Percentiles rank a stretch among this genome's conserved stretches.
These are phyloP conservation scores for Exserohilum rostratum DNA, from an alignment of 2,329 filamentous ascomycete species.

Conservation along the genomic window DNA sequence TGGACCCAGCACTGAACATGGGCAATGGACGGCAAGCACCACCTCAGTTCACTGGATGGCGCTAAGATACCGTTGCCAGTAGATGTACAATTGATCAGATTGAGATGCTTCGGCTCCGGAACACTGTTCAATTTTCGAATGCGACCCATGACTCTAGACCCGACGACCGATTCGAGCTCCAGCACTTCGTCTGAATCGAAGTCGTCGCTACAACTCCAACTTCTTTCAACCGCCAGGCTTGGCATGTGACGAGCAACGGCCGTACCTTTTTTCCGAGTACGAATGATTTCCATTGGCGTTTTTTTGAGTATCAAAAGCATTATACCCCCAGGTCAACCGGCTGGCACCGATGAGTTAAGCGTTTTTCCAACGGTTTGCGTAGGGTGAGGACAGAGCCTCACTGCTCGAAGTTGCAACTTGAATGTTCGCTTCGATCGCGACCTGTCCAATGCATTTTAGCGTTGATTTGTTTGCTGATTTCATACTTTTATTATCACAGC, in stretches of 20 bases:
- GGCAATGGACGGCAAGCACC: constrained; percentile 29
- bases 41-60: constrained; percentile 27
- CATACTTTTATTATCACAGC: neutral
- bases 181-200: neutral
- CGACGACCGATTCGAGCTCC: neutral
- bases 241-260: constrained; percentile 9
- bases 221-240: neutral
- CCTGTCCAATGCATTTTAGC: constrained; percentile 10
- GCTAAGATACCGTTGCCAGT: constrained; percentile 19
- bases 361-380: constrained; percentile 14
- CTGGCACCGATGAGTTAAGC: constrained; percentile 20
- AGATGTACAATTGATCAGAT: neutral
- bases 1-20: constrained; percentile 43
- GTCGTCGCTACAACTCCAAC: neutral
- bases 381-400: constrained; percentile 11
- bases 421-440: constrained; percentile 3
- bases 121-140: neutral
- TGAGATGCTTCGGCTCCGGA: neutral
- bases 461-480: neutral
- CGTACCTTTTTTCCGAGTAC: constrained; percentile 1
- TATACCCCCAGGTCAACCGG: constrained; percentile 26
- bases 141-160: neutral
- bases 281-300: constrained; percentile 13
- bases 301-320: constrained; percentile 16
- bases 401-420: constrained; percentile 9